phyloP scores from a whole-genome alignment of 140 eudicot species.

The Cichorium intybus region DNA sequence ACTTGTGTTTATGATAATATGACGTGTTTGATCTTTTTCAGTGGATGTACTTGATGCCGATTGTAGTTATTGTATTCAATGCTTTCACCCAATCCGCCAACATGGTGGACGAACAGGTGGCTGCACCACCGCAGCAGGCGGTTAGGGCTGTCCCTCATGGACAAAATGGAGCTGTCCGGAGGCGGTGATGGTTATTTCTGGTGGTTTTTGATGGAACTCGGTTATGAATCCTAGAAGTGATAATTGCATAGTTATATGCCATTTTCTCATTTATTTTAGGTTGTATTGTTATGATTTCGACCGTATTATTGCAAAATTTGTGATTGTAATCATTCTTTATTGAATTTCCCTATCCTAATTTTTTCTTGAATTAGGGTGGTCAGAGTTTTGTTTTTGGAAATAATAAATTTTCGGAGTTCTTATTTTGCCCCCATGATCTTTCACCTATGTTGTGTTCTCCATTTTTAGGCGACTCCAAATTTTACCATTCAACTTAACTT shows the following conservation, averaged over 20 bases:
- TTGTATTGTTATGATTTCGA: neutral
- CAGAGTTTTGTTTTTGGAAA: neutral
- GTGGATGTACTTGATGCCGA: constrained; percentile 98
- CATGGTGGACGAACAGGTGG: constrained; percentile 81
- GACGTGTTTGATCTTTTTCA: constrained; percentile 27
- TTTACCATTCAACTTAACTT: too few relatives aligned
- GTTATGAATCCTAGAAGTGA: neutral
- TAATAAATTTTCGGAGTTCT: neutral
- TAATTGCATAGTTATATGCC: neutral
- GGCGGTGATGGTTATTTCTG: constrained; percentile 53
- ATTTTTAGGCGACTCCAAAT: too few relatives aligned
- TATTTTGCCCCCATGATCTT: neutral
- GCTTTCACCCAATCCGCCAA: constrained; percentile 88
- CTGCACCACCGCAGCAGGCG: constrained; percentile 46
- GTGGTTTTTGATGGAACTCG: neutral
- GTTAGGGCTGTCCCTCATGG: constrained; percentile 49
- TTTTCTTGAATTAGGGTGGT: neutral
- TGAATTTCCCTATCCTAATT: neutral
- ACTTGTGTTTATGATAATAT: constrained; percentile 1
- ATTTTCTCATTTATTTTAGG: neutral
- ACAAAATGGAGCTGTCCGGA: constrained; percentile 56
- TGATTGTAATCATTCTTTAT: neutral
- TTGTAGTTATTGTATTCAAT: constrained; percentile 85
- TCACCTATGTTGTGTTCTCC: too few relatives aligned
- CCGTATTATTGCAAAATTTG: neutral